Percentiles rank a stretch among this genome's conserved stretches.
These are phyloP conservation scores for Ophiocordyceps camponoti-rufipedis DNA, from an alignment of 2,329 filamentous ascomycete species.

Conservation along the genomic window DNA sequence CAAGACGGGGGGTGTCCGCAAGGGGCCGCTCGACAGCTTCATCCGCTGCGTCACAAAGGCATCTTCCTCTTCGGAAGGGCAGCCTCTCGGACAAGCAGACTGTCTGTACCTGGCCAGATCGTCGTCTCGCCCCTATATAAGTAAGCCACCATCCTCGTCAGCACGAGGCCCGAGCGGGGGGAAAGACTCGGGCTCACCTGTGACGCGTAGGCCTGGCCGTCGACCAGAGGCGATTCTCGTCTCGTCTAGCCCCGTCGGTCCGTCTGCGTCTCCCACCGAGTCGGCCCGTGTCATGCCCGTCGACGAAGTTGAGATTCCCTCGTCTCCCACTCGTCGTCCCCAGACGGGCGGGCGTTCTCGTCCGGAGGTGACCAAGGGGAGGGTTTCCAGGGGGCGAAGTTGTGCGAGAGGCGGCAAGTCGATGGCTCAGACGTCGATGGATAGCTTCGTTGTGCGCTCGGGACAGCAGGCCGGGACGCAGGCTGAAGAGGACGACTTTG, in stretches of 20 bases:
- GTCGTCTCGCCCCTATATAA: constrained; percentile 5
- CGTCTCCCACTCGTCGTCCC: constrained; percentile 5
- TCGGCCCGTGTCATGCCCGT: constrained; percentile 10
- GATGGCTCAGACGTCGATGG: constrained; percentile 16
- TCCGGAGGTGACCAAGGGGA: too few relatives aligned
- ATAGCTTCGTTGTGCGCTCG: constrained; percentile 7
- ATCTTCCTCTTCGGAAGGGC: neutral
- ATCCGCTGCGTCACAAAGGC: constrained; percentile 20
- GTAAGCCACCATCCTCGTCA: constrained; percentile 17
- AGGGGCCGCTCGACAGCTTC: constrained; percentile 21
- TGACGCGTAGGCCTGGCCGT: constrained; percentile 16
- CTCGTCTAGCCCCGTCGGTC: constrained; percentile 22
- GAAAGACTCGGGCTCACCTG: constrained; percentile 24
- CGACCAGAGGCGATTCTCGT: constrained; percentile 22
- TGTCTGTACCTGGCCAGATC: neutral
- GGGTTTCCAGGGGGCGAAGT: constrained; percentile 2
- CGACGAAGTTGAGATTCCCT: constrained; percentile 1
- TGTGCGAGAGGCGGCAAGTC: constrained; percentile 4
- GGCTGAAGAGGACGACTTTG: neutral
- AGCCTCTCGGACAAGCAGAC: neutral
- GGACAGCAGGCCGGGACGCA: neutral
- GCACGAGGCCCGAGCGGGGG: constrained; percentile 11
- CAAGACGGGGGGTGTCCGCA: constrained; percentile 6
- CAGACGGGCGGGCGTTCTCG: too few relatives aligned
- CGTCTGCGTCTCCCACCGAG: constrained; percentile 6